Conservation (phyloP, 176 grass and related monocot species). For the Eragrostis nindensis region DNA sequence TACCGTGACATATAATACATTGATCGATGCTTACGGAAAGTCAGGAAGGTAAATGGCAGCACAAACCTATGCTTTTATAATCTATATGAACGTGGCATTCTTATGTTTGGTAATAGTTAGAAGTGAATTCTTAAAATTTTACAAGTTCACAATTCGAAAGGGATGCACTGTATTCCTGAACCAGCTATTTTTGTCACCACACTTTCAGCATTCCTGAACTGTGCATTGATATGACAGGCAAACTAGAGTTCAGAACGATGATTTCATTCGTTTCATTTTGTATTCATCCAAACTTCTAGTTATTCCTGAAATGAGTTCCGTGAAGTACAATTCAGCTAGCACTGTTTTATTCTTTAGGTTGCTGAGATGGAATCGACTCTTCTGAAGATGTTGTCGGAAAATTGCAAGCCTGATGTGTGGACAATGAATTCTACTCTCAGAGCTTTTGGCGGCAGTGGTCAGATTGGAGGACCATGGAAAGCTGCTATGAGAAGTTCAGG, state of each 20-base stretch:
- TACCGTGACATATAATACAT: conserved; percentile 88
- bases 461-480: conserved; percentile 95
- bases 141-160: neutral
- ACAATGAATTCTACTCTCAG: conserved; percentile 95
- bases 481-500: conserved; percentile 92
- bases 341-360: conserved; percentile 47
- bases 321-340: conserved; percentile 2
- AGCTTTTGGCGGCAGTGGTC: conserved; percentile 81
- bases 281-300: neutral
- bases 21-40: conserved; percentile 93
- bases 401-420: conserved; percentile 92
- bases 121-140: neutral
- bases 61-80: neutral
- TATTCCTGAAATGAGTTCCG: neutral
- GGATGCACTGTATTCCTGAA: neutral
- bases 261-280: neutral
- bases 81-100: neutral
- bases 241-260: neutral
- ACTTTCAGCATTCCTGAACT: neutral
- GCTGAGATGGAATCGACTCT: conserved; percentile 93
- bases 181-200: neutral
- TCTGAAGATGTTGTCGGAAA: conserved; percentile 70
- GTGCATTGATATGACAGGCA: neutral
- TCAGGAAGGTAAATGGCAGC: conserved; percentile 58
- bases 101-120: neutral